Base-by-base conservation (phyloP, 108 stramenopile species). In the Nannochloropsis salina region DNA sequence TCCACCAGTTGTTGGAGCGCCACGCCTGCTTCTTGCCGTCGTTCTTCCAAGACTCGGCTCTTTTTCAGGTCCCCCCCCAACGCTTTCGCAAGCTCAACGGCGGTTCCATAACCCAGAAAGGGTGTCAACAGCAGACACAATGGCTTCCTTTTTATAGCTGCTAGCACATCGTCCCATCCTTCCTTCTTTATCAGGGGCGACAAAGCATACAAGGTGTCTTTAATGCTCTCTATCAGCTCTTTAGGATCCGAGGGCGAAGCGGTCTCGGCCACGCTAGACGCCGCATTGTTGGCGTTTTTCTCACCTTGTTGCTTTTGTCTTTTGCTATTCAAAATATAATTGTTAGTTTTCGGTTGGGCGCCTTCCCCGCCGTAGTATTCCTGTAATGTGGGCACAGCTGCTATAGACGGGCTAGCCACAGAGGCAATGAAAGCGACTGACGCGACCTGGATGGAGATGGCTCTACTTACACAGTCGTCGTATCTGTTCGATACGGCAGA, bases 301-400 rank as follows among this genome's bases (percentile, higher is more conserved):
- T 15, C 61, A 74, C n/a, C 61, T 74, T 74, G 61, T 74, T 74
- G 61, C 61, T 74, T 74, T n/a, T 74, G 61, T n/a, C n/a, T 74
- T 74, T n/a, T 74, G 61, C 20, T 74, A n/a, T n/a, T 74, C 61
- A 74, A 20, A n/a, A 74, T 74, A 4, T 74, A 74, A n/a, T 74
- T 74, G 5, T 74, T 74, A 5, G 61, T 74, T n/a, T 74, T 74
- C 15, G 61, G 61, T n/a, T 74, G 61, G 20, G 61, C 61, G 61
- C 61, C 61, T n/a, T 51, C 47, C 47, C 47, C 47, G n/a, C 61
- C 61, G 61, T 74, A 74, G n/a, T 74, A 74, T n/a, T 74, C 61
- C n/a, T 74, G 61, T 15, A 74, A 74, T 15, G 61, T 74, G 61
- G 61, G 61, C 3, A 74, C 61, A n/a, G 61, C 61, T 15, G 61